Percentiles rank a stretch among this genome's conserved stretches.
Conservation (phyloP, 2,329 filamentous ascomycete genomes). For the Bipolaris victoriae region DNA sequence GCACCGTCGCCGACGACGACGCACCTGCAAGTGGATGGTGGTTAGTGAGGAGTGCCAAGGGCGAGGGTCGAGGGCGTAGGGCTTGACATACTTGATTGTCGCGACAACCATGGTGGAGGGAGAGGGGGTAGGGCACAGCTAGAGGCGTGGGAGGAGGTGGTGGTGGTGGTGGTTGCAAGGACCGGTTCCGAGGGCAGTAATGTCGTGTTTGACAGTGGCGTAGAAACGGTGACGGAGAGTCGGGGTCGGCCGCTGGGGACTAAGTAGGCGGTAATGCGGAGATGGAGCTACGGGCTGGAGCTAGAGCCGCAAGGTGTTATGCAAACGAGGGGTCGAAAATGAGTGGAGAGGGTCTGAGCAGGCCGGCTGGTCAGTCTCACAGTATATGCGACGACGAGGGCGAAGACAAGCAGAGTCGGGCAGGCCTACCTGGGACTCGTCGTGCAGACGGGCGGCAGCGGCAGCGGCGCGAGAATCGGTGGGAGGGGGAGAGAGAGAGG, state of each 20-base stretch:
- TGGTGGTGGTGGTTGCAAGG: background rate
- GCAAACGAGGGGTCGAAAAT: constrained; percentile 47
- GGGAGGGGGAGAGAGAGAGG: constrained; percentile 21
- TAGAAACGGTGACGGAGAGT: constrained; percentile 20
- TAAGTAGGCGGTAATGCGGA: constrained; percentile 26
- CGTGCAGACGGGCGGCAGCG: constrained; percentile 35
- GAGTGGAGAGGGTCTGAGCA: constrained; percentile 38
- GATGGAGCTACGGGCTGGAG: constrained; percentile 26
- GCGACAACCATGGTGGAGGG: constrained; percentile 48
- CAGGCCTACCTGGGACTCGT: constrained; percentile 41
- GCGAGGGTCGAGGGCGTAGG: background rate
- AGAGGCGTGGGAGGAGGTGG: background rate
- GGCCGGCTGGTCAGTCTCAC: constrained; percentile 36
- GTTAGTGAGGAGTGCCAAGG: constrained; percentile 12
- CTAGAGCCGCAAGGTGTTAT: constrained; percentile 28
- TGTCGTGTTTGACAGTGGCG: constrained; percentile 21
- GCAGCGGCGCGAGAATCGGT: constrained; percentile 45
- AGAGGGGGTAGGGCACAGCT: background rate
- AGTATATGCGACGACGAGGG: constrained; percentile 26
- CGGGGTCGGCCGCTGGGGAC: constrained; percentile 22
- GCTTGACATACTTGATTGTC: constrained; percentile 50
- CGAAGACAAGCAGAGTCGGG: constrained; percentile 28
- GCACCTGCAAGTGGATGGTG: constrained; percentile 66
- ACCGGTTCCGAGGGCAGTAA: constrained; percentile 8
- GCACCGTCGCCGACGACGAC: constrained; percentile 99